Evolutionary conservation across 805 yeast genomes (phyloP).

Genomic region (Diddensiella transvaalensis): DNA sequence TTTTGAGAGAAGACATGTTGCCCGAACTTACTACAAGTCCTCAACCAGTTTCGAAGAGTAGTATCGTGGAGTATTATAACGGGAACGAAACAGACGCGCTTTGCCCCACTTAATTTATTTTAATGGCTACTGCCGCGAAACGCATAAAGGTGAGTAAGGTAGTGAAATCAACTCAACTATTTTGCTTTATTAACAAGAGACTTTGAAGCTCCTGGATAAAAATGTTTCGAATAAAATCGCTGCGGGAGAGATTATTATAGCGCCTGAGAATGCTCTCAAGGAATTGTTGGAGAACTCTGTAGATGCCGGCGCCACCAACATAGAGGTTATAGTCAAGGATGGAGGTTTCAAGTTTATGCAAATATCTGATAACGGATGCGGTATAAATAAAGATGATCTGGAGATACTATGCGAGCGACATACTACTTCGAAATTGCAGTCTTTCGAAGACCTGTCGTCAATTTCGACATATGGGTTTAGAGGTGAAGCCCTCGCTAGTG

Average conservation of each 20-base stretch:
- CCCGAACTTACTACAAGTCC: too few relatives aligned
- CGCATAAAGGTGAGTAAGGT: too few relatives aligned
- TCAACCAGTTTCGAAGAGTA: too few relatives aligned
- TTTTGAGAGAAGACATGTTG: too few relatives aligned
- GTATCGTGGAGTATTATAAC: too few relatives aligned
- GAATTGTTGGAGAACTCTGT: slow-evolving; percentile 90
- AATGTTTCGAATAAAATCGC: slow-evolving; percentile 87
- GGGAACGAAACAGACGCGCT: too few relatives aligned
- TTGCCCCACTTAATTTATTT: too few relatives aligned
- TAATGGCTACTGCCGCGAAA: too few relatives aligned
- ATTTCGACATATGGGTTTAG: slow-evolving; percentile 88
- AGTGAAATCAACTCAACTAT: too few relatives aligned
- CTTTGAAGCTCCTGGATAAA: slow-evolving; percentile 56
- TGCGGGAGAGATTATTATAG: slow-evolving; percentile 93
- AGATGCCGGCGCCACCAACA: slow-evolving; percentile 72
- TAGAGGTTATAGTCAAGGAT: slow-evolving; percentile 81
- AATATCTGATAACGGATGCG: slow-evolving; percentile 84
- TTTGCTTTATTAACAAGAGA: too few relatives aligned
- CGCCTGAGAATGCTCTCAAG: slow-evolving; percentile 91
- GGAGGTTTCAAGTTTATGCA: slow-evolving; percentile 88
- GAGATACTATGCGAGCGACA: slow-evolving; percentile 83
- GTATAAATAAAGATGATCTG: slow-evolving; percentile 67
- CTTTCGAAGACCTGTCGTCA: slow-evolving; percentile 68
- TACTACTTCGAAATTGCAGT: slow-evolving; percentile 79
- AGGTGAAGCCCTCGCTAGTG: slow-evolving; percentile 95